Conservation (phyloP, 1,284 basidiomycete species). For the Rhodotorula sp. region DNA sequence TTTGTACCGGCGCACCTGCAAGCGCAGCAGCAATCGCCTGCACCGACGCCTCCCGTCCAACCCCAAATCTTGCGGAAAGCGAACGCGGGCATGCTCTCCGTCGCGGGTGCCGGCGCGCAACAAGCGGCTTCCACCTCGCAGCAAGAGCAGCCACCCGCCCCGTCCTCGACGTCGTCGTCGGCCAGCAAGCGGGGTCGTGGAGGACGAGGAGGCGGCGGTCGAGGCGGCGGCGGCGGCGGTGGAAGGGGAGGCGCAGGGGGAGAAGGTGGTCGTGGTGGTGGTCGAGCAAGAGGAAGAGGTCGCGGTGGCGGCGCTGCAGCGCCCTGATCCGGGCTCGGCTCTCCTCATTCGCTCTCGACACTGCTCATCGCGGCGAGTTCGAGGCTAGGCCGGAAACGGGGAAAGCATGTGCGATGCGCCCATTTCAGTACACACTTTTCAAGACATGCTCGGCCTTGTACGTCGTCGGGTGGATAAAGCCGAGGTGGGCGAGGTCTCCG, state of each 20-base stretch:
- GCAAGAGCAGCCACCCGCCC: not conserved
- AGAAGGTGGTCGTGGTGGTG: not conserved
- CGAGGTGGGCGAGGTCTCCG: constrained; percentile 40
- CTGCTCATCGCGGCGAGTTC: not conserved
- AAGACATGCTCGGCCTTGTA: constrained; percentile 44
- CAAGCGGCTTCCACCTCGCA: not conserved
- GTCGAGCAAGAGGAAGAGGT: too few species aligned
- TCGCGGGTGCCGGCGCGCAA: not conserved
- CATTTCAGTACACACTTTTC: constrained; percentile 41
- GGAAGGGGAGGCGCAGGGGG: not conserved
- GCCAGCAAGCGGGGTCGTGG: not conserved
- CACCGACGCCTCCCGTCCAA: not conserved
- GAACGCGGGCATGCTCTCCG: not conserved
- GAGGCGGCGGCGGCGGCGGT: not conserved
- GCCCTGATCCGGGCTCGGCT: not conserved
- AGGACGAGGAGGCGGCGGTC: not conserved
- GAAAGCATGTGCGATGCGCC: not conserved
- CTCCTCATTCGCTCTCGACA: not conserved
- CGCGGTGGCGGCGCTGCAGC: not conserved
- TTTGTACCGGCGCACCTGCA: constrained; percentile 1
- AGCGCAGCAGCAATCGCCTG: constrained; percentile 1
- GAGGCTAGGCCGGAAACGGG: not conserved
- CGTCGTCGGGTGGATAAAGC: constrained; percentile 42
- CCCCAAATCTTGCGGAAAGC: constrained; percentile 15
- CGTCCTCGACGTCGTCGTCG: not conserved